Conservation (phyloP, 805 yeast genomes). For the Lipomyces yamadae region DNA sequence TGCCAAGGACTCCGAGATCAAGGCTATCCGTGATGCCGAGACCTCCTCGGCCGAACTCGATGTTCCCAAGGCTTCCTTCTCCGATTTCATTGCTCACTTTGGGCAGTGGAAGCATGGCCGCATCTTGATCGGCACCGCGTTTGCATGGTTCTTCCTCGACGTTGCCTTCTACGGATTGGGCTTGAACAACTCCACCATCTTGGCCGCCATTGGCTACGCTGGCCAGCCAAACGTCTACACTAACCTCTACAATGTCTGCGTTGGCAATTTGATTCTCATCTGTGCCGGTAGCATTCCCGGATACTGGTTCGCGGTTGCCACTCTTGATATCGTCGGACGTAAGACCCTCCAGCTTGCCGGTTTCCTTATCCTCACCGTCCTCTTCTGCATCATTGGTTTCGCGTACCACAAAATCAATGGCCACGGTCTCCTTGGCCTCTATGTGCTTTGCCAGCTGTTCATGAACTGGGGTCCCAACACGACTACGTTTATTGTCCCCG, state of each 20-base stretch:
- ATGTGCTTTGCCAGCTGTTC: slow-evolving; percentile 83
- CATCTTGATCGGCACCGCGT: slow-evolving; percentile 85
- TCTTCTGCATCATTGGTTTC: slow-evolving; percentile 82
- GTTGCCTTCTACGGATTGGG: slow-evolving; percentile 90
- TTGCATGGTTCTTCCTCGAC: slow-evolving; percentile 89
- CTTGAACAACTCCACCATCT: slow-evolving; percentile 77
- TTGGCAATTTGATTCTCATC: slow-evolving; percentile 88
- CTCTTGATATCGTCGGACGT: slow-evolving; percentile 82
- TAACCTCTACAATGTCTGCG: slow-evolving; percentile 75
- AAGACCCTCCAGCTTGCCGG: slow-evolving; percentile 80
- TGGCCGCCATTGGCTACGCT: slow-evolving; percentile 84
- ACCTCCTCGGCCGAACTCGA: slow-evolving; percentile 46
- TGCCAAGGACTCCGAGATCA: slow-evolving; percentile 51
- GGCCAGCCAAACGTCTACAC: slow-evolving; percentile 70
- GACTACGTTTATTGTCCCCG: slow-evolving; percentile 88
- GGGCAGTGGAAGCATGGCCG: slow-evolving; percentile 86
- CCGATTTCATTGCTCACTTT: slow-evolving; percentile 75
- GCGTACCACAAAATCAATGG: slow-evolving; percentile 73
- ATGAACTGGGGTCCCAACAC: slow-evolving; percentile 92
- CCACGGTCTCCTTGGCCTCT: slow-evolving; percentile 73
- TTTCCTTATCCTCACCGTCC: slow-evolving; percentile 68
- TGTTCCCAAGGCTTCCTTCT: slow-evolving; percentile 78
- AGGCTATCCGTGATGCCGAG: slow-evolving; percentile 30
- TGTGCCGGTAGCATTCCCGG: slow-evolving; percentile 97
- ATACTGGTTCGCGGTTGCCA: slow-evolving; percentile 83